Conservation (phyloP, 768 basidiomycete species). For the Russula sp. region DNA sequence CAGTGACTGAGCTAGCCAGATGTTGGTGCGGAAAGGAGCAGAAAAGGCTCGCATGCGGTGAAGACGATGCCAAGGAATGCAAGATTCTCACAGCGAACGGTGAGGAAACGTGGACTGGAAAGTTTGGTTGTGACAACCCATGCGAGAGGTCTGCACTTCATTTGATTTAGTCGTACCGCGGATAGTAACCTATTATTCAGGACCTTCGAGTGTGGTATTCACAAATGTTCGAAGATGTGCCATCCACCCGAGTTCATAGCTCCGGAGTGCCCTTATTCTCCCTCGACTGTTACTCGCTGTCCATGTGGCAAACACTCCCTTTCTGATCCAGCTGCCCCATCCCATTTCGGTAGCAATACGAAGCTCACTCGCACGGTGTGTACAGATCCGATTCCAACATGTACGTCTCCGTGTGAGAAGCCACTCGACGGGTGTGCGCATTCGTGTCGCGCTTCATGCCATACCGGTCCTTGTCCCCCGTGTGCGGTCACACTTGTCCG, state of each 20-base stretch:
- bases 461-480: slow-evolving; percentile 72
- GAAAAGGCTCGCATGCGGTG: slow-evolving; percentile 58
- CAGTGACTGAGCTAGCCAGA: slow-evolving; percentile 39
- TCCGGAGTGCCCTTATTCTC: slow-evolving; percentile 66
- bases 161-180: not conserved
- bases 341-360: slow-evolving; percentile 36
- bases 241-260: slow-evolving; percentile 62
- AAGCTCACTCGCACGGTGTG: slow-evolving; percentile 39
- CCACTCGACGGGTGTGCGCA: slow-evolving; percentile 63
- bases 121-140: slow-evolving; percentile 47
- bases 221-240: slow-evolving; percentile 66
- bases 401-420: slow-evolving; percentile 59
- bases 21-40: slow-evolving; percentile 81
- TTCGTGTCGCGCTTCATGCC: slow-evolving; percentile 61
- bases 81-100: slow-evolving; percentile 31
- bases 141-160: slow-evolving; percentile 47
- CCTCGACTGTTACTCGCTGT: slow-evolving; percentile 59
- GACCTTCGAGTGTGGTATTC: slow-evolving; percentile 68
- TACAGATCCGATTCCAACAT: slow-evolving; percentile 74
- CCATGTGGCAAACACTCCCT: slow-evolving; percentile 72
- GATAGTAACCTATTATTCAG: slow-evolving; percentile 29
- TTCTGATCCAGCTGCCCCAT: slow-evolving; percentile 29
- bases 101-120: slow-evolving; percentile 56
- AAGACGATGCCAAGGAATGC: slow-evolving; percentile 40
- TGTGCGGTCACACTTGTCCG: slow-evolving; percentile 62